phyloP scores from a whole-genome alignment of 2,329 filamentous ascomycete species.

The Fusarium sp. region DNA sequence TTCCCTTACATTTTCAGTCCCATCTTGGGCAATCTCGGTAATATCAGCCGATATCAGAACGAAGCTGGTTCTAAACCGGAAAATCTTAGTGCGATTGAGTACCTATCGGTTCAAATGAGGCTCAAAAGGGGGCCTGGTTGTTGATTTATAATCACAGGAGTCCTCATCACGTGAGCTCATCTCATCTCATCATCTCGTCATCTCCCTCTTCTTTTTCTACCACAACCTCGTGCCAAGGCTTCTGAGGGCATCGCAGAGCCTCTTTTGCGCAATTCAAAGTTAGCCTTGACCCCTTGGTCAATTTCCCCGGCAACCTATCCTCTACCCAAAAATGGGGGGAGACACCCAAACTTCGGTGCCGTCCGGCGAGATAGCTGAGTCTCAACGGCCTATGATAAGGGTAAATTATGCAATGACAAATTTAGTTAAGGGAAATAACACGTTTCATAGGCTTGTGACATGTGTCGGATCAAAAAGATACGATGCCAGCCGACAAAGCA shows the following conservation, averaged over 20 bases:
- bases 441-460: constrained; percentile 40
- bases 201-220: background rate
- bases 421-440: background rate
- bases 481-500: constrained; percentile 41
- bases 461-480: constrained; percentile 48
- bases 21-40: background rate
- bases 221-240: background rate
- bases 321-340: background rate
- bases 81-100: background rate
- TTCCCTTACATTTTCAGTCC: background rate
- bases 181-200: background rate
- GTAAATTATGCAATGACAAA: background rate
- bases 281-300: background rate
- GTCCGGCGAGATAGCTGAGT: background rate
- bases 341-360: background rate
- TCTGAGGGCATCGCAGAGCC: rapidly evolving
- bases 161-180: background rate
- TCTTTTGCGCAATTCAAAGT: background rate
- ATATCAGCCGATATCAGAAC: background rate
- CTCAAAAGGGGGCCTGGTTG: background rate
- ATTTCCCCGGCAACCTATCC: background rate
- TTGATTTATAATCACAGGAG: background rate
- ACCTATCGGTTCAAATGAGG: background rate
- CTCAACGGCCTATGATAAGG: background rate
- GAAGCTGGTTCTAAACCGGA: background rate